Conservation (phyloP, 2,329 filamentous ascomycete genomes). For the Nigrospora osmanthi region DNA sequence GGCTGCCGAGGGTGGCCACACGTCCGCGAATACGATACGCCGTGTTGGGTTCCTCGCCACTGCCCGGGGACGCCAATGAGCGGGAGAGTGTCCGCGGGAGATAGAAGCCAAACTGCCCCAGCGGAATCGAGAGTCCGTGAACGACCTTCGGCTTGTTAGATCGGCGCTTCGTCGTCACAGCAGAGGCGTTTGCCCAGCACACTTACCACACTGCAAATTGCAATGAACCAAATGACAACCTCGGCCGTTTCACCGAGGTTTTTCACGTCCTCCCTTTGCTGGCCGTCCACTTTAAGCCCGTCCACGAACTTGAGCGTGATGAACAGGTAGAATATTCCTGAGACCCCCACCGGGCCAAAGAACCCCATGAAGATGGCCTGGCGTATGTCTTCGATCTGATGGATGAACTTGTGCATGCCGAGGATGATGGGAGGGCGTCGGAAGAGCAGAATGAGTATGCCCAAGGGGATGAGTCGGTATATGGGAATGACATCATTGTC, state of each 20-base stretch:
- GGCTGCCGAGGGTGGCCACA: conserved; percentile 16
- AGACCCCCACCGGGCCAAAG: conserved; percentile 88
- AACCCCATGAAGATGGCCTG: conserved; percentile 86
- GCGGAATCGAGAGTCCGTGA: conserved; percentile 74
- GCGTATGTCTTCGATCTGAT: conserved; percentile 64
- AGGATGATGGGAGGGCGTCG: conserved; percentile 73
- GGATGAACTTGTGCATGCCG: conserved; percentile 65
- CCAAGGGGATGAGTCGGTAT: conserved; percentile 65
- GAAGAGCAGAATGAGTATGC: conserved; percentile 67
- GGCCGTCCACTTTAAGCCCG: conserved; percentile 47
- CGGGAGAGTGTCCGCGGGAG: conserved; percentile 56
- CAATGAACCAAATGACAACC: conserved; percentile 79
- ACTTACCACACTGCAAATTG: conserved; percentile 74
- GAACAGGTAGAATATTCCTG: conserved; percentile 85
- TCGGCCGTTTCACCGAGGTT: conserved; percentile 58
- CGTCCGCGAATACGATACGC: conserved; percentile 22
- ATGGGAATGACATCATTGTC: conserved; percentile 62
- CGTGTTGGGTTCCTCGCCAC: conserved; percentile 8
- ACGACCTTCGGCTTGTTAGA: conserved; percentile 46
- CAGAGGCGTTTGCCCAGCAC: background rate
- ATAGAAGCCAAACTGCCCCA: conserved; percentile 59
- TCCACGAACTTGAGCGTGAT: conserved; percentile 68
- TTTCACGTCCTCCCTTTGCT: conserved; percentile 56
- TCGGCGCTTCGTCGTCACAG: background rate
- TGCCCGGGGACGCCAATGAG: conserved; percentile 28